Percentiles rank a stretch among this genome's conserved stretches.
Conservation (phyloP, 345 rosid species). For the Citrus medica region DNA sequence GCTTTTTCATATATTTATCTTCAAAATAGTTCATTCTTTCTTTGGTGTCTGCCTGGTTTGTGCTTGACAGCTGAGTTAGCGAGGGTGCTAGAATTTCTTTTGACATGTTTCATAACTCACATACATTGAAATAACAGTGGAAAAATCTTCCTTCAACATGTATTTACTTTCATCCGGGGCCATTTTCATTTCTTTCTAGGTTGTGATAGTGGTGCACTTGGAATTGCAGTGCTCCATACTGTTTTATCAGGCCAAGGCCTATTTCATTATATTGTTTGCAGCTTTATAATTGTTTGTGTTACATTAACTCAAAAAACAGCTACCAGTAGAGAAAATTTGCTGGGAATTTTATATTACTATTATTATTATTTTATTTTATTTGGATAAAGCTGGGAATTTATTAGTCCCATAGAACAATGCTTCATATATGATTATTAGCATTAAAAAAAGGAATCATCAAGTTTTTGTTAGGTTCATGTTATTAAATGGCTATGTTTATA, state of each 20-base stretch:
- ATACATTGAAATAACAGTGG: neutral
- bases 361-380: no score
- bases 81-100: neutral
- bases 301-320: neutral
- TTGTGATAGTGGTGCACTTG: neutral
- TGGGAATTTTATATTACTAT: neutral
- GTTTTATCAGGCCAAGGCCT: neutral
- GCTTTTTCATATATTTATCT: neutral
- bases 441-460: neutral
- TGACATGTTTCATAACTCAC: neutral
- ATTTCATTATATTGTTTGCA: neutral
- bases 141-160: neutral
- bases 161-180: neutral
- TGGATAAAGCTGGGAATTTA: no score
- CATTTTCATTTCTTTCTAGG: neutral
- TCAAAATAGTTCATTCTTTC: neutral
- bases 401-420: neutral
- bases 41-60: neutral
- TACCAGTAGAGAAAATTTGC: neutral
- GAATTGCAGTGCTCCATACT: neutral
- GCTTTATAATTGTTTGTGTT: neutral
- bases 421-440: neutral
- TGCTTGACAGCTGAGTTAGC: neutral
- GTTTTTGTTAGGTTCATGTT: neutral
- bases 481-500: neutral